Conservation (phyloP, 164 flowering plant species). For the Stephania japonica region DNA sequence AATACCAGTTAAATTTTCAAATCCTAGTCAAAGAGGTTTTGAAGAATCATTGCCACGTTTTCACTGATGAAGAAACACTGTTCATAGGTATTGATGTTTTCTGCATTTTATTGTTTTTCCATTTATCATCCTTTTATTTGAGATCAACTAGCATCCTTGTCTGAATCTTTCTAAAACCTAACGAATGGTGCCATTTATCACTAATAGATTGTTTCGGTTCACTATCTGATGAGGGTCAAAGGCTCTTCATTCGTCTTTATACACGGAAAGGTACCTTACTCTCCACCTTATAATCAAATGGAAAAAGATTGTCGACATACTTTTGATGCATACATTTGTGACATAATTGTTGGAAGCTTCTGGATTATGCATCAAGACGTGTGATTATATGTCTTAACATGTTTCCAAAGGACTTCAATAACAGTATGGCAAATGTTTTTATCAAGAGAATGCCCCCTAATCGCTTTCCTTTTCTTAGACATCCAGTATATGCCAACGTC, state of each 20-base stretch:
- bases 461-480: neutral
- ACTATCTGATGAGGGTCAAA: slow-evolving; percentile 77
- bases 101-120: neutral
- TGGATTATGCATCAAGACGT: no score
- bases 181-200: slow-evolving; percentile 11
- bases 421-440: no score
- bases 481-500: neutral
- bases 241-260: slow-evolving; percentile 80
- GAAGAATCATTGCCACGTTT: slow-evolving; percentile 44
- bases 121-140: neutral
- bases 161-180: neutral
- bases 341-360: no score
- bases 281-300: no score
- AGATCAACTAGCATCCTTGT: no score
- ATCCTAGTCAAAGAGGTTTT: slow-evolving; percentile 64
- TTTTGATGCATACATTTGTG: no score
- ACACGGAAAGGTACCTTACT: slow-evolving; percentile 65
- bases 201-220: slow-evolving; percentile 54
- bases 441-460: no score
- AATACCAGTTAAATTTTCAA: slow-evolving; percentile 67
- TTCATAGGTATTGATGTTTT: slow-evolving; percentile 46
- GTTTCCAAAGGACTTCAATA: no score
- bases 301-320: no score
- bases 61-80: slow-evolving; percentile 52
- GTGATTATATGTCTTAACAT: no score